Percentiles rank a stretch among this genome's conserved stretches.
Evolutionary conservation across 2,329 filamentous ascomycete species (phyloP).

Genomic region (Helicocarpus griseus): DNA sequence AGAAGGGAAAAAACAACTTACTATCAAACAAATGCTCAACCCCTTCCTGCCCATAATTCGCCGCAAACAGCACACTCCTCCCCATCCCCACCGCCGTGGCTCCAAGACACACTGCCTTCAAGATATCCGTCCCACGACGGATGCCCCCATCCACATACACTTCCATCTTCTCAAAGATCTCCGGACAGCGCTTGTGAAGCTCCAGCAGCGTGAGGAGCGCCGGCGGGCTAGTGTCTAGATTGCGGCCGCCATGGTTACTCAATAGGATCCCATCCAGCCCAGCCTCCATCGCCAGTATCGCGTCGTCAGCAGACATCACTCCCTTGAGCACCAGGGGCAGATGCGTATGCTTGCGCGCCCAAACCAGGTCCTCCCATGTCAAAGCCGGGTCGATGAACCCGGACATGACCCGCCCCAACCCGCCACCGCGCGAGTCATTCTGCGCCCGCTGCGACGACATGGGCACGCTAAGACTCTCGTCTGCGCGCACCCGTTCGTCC

Average conservation of each 20-base stretch:
- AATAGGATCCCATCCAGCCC: slow-evolving; percentile 47
- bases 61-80: slow-evolving; percentile 43
- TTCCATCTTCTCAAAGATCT: slow-evolving; percentile 42
- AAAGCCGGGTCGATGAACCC: slow-evolving; percentile 44
- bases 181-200: slow-evolving; percentile 41
- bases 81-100: slow-evolving; percentile 47
- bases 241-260: slow-evolving; percentile 50
- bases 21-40: slow-evolving; percentile 47
- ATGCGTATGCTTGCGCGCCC: slow-evolving; percentile 40
- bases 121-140: slow-evolving; percentile 44
- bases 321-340: slow-evolving; percentile 50
- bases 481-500: slow-evolving; percentile 45
- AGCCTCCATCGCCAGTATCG: slow-evolving; percentile 39
- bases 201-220: slow-evolving; percentile 45
- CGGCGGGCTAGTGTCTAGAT: slow-evolving; percentile 43
- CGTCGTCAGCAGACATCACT: slow-evolving; percentile 48
- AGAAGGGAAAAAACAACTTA: slow-evolving; percentile 29
- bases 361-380: slow-evolving; percentile 44
- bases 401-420: slow-evolving; percentile 44
- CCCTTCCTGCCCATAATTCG: slow-evolving; percentile 46
- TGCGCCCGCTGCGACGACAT: slow-evolving; percentile 36
- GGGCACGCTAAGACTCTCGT: slow-evolving; percentile 33
- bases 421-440: slow-evolving; percentile 45
- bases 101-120: slow-evolving; percentile 46
- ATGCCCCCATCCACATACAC: slow-evolving; percentile 47